Evolutionary conservation across 2,329 filamentous ascomycete species (phyloP).

Genomic region (Ophiosphaerella korrae): DNA sequence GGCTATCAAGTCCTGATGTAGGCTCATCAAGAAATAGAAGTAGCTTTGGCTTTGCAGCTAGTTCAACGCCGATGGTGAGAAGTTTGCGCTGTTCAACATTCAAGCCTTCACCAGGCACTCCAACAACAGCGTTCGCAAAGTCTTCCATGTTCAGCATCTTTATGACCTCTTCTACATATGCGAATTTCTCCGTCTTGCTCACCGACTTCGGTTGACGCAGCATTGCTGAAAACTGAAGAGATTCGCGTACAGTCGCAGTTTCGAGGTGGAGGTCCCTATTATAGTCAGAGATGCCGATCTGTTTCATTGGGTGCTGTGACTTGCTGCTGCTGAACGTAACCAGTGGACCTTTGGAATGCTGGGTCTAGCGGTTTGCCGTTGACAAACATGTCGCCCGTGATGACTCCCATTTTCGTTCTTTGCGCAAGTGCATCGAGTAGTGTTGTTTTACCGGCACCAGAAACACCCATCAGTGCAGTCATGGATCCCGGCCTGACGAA

Average conservation of each 20-base stretch:
- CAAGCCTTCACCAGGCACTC: slow-evolving; percentile 66
- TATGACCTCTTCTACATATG: slow-evolving; percentile 68
- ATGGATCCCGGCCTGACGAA: slow-evolving; percentile 63
- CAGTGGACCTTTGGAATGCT: slow-evolving; percentile 46
- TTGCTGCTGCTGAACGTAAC: slow-evolving; percentile 48
- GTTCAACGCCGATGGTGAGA: slow-evolving; percentile 73
- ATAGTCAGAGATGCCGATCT: slow-evolving; percentile 3
- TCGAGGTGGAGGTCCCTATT: slow-evolving; percentile 44
- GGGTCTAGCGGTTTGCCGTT: slow-evolving; percentile 43
- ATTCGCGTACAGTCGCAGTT: slow-evolving; percentile 46
- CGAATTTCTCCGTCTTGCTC: slow-evolving; percentile 62
- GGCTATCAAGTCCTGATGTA: slow-evolving; percentile 65
- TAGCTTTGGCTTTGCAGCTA: slow-evolving; percentile 70
- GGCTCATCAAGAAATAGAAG: slow-evolving; percentile 67
- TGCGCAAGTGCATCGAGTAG: slow-evolving; percentile 45
- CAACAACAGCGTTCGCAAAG: slow-evolving; percentile 69
- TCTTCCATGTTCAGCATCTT: slow-evolving; percentile 70
- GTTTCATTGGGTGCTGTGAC: neutral
- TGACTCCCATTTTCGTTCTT: slow-evolving; percentile 43
- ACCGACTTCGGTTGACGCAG: slow-evolving; percentile 58
- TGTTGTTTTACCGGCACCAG: slow-evolving; percentile 47
- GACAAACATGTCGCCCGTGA: slow-evolving; percentile 48
- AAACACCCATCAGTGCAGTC: slow-evolving; percentile 45
- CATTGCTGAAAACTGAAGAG: slow-evolving; percentile 43
- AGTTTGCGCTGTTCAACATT: slow-evolving; percentile 73